Conservation (phyloP, 768 basidiomycete genomes). For the Clitopilus hobsonii region DNA sequence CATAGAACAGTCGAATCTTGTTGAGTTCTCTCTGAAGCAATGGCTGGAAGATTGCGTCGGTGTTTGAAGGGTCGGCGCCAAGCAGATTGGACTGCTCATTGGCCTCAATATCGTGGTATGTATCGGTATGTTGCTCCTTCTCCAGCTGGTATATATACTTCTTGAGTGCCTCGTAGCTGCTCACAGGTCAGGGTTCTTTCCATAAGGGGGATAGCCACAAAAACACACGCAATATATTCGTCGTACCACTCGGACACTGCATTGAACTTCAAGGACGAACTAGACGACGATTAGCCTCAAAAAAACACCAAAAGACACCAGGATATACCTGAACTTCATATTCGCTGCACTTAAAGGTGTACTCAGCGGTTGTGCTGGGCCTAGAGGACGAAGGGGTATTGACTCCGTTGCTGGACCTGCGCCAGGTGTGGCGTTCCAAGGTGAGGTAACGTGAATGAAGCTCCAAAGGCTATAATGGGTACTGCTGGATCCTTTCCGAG, state of each 20-base stretch:
- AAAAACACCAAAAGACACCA: not conserved
- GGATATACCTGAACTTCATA: not conserved
- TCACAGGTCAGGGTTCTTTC: not conserved
- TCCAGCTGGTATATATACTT: conserved; percentile 84
- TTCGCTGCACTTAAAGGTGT: not conserved
- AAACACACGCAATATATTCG: conserved; percentile 78
- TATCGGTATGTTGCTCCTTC: conserved; percentile 59
- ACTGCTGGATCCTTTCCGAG: too few species aligned
- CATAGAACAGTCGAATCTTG: conserved; percentile 81
- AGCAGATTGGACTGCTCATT: conserved; percentile 59
- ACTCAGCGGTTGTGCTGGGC: not conserved
- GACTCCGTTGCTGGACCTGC: not conserved
- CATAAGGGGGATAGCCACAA: not conserved
- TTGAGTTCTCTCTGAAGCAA: conserved; percentile 78
- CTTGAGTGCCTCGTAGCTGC: conserved; percentile 82
- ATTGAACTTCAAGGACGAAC: conserved; percentile 87
- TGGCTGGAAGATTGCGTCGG: conserved; percentile 62
- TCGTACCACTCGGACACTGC: conserved; percentile 92
- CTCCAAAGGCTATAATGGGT: too few species aligned
- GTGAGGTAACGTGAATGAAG: too few species aligned
- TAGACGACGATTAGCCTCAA: conserved; percentile 16
- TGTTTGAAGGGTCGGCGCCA: conserved; percentile 27
- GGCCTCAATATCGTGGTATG: conserved; percentile 55
- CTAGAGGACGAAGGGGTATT: not conserved
- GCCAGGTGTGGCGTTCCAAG: not conserved